phyloP scores from a whole-genome alignment of 441 rosid species.

The Pelargonium australe region DNA sequence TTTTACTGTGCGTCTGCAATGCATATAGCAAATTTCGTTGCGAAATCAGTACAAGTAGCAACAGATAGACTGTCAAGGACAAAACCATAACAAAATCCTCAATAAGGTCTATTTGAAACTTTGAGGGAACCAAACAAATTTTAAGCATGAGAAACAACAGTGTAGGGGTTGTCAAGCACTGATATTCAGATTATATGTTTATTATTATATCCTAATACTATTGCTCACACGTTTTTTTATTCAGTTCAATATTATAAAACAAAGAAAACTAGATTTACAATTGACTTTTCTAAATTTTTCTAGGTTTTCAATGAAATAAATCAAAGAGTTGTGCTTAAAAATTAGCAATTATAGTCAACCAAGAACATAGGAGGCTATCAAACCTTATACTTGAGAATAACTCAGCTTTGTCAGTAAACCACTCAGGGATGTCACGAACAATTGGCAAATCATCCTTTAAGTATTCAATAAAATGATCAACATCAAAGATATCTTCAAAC shows the following conservation, averaged over 20 bases:
- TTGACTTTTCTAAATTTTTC: too few relatives aligned
- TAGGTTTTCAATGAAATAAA: too few relatives aligned
- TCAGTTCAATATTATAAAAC: too few relatives aligned
- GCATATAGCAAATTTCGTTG: conserved; percentile 14
- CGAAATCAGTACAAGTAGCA: conserved; percentile 11
- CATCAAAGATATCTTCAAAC: conserved; percentile 92
- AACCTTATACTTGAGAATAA: conserved; percentile 88
- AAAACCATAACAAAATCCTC: background rate
- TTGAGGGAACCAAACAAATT: background rate
- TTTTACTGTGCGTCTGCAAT: conserved; percentile 83
- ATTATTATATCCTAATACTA: too few relatives aligned
- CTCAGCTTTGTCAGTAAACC: conserved; percentile 94
- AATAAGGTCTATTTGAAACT: conserved; percentile 14
- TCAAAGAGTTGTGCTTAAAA: too few relatives aligned
- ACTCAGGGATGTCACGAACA: conserved; percentile 89
- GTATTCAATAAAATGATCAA: conserved; percentile 94
- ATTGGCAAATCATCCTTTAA: conserved; percentile 80
- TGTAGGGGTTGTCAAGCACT: background rate
- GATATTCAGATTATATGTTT: conserved; percentile 17
- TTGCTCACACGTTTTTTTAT: too few relatives aligned
- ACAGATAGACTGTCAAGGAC: conserved; percentile 3
- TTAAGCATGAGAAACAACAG: background rate
- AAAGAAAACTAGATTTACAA: too few relatives aligned
- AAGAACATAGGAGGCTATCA: conserved; percentile 9
- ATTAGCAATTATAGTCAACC: too few relatives aligned